Evolutionary conservation across 768 basidiomycete species (phyloP), one percentile per base, ranked within the genome.

Genomic region (Chalciporus piperatus): DNA sequence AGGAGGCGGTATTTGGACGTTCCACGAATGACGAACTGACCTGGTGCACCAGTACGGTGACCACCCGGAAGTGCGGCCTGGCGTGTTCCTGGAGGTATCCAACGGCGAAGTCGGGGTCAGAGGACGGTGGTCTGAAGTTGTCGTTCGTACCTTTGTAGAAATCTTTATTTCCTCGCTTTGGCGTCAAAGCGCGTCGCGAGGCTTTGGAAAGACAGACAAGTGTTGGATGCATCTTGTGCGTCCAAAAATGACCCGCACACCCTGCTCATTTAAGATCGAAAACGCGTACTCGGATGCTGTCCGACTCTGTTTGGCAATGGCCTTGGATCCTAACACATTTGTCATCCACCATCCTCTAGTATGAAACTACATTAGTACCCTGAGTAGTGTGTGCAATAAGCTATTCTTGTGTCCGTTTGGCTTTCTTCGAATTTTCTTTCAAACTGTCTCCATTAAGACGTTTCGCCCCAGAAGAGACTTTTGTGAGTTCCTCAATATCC

Each of bases 101-200:
- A 16, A 17, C 11, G n/a, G 5, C 25, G 8, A 7, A 25, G 27
- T 51, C 14, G 10, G 43, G 25, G 4, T 48, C n/a, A 1, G 42
- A 45, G n/a, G n/a, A n/a, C n/a, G 38, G 30, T 35, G 33, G 16
- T n/a, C 33, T 3, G 25, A 25, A 14, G 16, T 14, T 35, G 14
- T 19, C n/a, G 19, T 8, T 45, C 71, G n/a, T 6, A 88, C 96
- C 96, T 71, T 98, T 98, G 78, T 97, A 98, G 67, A 78, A 98
- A 65, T 99, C 92, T 63, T 98, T 98, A 74, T 97, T 97, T 14
- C 82, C 96, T 42, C 84, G 73, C 69, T 98, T 97, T 0, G 90
- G 76, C 0, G 87, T 93, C 45, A 98, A 74, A 2, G 93, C 81
- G 22, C 83, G 76, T 50, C 96, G 77, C 0, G 89, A 92, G 20